phyloP scores from a whole-genome alignment of 768 basidiomycete genomes.

The Rhodotorula graminis region DNA sequence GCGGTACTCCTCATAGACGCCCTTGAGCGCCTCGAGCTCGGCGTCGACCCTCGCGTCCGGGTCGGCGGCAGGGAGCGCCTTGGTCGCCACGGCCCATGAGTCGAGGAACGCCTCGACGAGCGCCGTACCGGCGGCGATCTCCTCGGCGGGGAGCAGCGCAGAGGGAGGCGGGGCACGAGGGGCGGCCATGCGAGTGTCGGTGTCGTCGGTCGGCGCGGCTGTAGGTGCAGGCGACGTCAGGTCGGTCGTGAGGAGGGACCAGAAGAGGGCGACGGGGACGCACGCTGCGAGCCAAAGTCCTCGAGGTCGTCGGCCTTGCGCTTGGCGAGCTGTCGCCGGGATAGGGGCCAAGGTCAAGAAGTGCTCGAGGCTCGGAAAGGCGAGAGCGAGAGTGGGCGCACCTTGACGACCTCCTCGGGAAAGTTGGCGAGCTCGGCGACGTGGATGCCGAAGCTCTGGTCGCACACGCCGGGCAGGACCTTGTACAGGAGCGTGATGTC shows the following conservation, averaged over 20 bases:
- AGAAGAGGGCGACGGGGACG: conserved; percentile 41
- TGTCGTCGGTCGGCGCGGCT: conserved; percentile 40
- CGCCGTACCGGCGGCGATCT: conserved; percentile 70
- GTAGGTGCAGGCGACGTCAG: background rate
- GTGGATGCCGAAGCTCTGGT: conserved; percentile 97
- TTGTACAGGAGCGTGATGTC: conserved; percentile 79
- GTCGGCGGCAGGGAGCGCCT: conserved; percentile 50
- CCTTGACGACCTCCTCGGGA: conserved; percentile 86
- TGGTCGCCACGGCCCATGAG: conserved; percentile 60
- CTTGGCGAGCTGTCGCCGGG: conserved; percentile 65
- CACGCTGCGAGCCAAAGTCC: conserved; percentile 60
- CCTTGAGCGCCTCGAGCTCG: conserved; percentile 52
- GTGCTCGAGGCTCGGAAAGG: background rate
- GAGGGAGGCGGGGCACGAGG: conserved; percentile 3
- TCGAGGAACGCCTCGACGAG: conserved; percentile 74
- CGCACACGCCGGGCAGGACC: conserved; percentile 76
- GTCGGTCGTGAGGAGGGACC: background rate
- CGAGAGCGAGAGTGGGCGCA: conserved; percentile 44
- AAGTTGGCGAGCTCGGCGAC: conserved; percentile 97
- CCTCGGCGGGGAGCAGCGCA: conserved; percentile 48
- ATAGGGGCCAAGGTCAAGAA: background rate
- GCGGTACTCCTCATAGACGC: conserved; percentile 61
- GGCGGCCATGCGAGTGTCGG: background rate
- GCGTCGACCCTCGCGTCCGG: conserved; percentile 50
- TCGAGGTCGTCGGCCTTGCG: conserved; percentile 86